phyloP scores from a whole-genome alignment of 1,139 yeast species.

The Ogataea hybrid region DNA sequence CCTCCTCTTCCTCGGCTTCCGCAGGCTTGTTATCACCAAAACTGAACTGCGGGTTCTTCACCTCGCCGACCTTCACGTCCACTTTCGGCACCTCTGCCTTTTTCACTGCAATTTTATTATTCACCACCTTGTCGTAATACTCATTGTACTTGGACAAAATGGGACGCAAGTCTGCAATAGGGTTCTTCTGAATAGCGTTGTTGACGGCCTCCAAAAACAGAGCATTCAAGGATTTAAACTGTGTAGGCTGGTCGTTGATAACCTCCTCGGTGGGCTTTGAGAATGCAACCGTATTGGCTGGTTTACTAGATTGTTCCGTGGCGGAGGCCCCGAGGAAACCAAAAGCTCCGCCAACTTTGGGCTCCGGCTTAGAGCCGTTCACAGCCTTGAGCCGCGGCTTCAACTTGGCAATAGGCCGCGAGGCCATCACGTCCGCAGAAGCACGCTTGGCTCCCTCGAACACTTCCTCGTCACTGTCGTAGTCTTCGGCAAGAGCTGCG shows the following conservation, averaged over 20 bases:
- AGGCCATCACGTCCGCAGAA: constrained; percentile 60
- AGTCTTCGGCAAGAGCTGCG: constrained; percentile 49
- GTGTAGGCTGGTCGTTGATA: constrained; percentile 34
- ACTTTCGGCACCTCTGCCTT: constrained; percentile 25
- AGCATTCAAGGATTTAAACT: constrained; percentile 67
- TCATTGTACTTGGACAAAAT: constrained; percentile 59
- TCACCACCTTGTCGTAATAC: constrained; percentile 46
- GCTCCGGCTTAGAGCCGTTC: constrained; percentile 5
- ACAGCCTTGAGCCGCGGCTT: constrained; percentile 18
- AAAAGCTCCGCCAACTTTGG: constrained; percentile 11
- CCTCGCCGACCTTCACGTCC: constrained; percentile 16
- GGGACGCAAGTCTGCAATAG: constrained; percentile 57
- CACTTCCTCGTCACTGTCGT: constrained; percentile 37
- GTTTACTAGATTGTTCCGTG: background rate
- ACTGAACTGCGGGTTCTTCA: background rate
- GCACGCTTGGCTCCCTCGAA: constrained; percentile 46
- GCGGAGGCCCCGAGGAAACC: constrained; percentile 3
- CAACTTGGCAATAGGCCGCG: constrained; percentile 45
- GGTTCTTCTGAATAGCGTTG: constrained; percentile 41
- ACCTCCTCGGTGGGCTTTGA: constrained; percentile 11
- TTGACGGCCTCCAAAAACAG: constrained; percentile 54
- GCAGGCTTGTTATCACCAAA: constrained; percentile 4
- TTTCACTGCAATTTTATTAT: constrained; percentile 25
- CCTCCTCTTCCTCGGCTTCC: constrained; percentile 22
- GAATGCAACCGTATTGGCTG: constrained; percentile 9